Evolutionary conservation across 2,329 filamentous ascomycete species (phyloP), one percentile per base, ranked within the genome.

Genomic region (Zymoseptoria tritici): DNA sequence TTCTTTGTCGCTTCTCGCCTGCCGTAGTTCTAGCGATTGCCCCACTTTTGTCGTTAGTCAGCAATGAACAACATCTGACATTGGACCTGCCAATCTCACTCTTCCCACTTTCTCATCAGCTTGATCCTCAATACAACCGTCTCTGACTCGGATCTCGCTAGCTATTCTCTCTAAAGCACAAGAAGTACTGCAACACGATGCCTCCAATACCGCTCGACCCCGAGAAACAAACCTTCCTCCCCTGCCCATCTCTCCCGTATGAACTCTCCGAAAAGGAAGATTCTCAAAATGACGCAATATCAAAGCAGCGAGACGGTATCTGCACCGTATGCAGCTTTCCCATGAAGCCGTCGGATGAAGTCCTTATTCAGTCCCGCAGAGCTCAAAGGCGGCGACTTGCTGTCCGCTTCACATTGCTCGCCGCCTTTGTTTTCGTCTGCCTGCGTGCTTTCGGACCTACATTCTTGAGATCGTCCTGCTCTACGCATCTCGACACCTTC

Each of bases 201-300:
- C 16, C 36, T n/a, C 36, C 36, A n/a, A 46, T 46, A 4, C 36
- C 36, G 13, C 36, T 46, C 16, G 60, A 64, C 31, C 64, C 60
- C 58, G 68, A 70, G 60, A 70, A 70, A 57, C 68, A 67, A 54
- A 67, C 68, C 2, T 62, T 70, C 9, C 64, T 70, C 51, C 13
- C 31, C 4, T 26, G 26, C 50, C 11, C 53, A 16, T 46, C 36
- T 16, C 11, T 29, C 26, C 26, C 26, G 26, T 9, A 29, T 9
- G 26, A 29, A 29, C 26, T 8, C 26, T 29, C 8, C 26, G 26
- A 29, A 8, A 29, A 29, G 26, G 26, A 29, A 29, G 26, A 29
- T 29, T 8, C 6, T 29, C 26, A 29, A 9, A 1, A 29, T 29
- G 26, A 29, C 26, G 26, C 8, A 29, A 1, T 8, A 29, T 9